Conservation (phyloP, 106 monocot species). For the Allium sativum region DNA sequence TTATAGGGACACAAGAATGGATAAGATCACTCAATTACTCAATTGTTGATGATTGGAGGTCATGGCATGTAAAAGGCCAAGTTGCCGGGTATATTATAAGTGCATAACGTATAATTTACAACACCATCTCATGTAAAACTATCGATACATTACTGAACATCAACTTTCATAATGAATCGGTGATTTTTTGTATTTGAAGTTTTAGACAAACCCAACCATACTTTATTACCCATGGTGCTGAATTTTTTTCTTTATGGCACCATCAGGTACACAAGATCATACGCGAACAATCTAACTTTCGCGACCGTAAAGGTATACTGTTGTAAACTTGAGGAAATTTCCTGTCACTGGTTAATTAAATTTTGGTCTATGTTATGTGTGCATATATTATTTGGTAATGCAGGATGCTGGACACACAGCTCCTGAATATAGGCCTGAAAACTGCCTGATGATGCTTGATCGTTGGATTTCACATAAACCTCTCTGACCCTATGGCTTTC, state of each 20-base stretch:
- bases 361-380: background rate
- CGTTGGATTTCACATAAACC: constrained; percentile 8
- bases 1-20: constrained; percentile 43
- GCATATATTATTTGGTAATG: background rate
- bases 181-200: no score
- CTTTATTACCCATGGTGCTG: no score
- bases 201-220: no score
- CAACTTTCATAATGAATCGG: no score
- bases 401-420: constrained; percentile 12
- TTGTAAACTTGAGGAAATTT: background rate
- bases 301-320: constrained; percentile 52
- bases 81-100: constrained; percentile 55
- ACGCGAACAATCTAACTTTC: constrained; percentile 49
- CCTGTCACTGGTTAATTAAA: background rate
- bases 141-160: no score
- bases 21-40: constrained; percentile 44
- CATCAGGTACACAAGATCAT: constrained; percentile 38
- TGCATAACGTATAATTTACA: no score
- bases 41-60: constrained; percentile 44
- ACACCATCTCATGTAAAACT: no score
- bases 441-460: constrained; percentile 2
- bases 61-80: constrained; percentile 44
- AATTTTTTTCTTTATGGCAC: no score
- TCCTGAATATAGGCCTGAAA: constrained; percentile 6
- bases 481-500: no score